Conservation (phyloP, 306 rosid genomes). For the Prunus persica region Prunus_persica_NCBIv2 NC_034009.1:28360501-28361000, state of each 20-base stretch:
- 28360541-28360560: slow-evolving; percentile 47
- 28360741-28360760: slow-evolving; percentile 41
- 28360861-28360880: background rate
- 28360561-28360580: slow-evolving; percentile 51
- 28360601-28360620: slow-evolving; percentile 64
- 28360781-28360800: slow-evolving; percentile 36
- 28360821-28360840: slow-evolving; percentile 16
- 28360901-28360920: slow-evolving; percentile 5
- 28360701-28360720: slow-evolving; percentile 63
- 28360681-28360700: slow-evolving; percentile 50
- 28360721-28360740: slow-evolving; percentile 69
- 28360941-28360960: background rate
- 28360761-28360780: slow-evolving; percentile 58
- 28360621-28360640: slow-evolving; percentile 81
- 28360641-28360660: slow-evolving; percentile 79
- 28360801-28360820: slow-evolving; percentile 37
- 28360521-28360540: slow-evolving; percentile 49
- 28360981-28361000: background rate
- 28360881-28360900: no score
- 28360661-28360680: slow-evolving; percentile 61
- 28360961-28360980: background rate
- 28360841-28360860: slow-evolving; percentile 29
- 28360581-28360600: slow-evolving; percentile 57
- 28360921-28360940: slow-evolving; percentile 15
- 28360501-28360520: slow-evolving; percentile 43